Base-by-base conservation (phyloP, 306 rosid species). In the Vicia faba region DNA sequence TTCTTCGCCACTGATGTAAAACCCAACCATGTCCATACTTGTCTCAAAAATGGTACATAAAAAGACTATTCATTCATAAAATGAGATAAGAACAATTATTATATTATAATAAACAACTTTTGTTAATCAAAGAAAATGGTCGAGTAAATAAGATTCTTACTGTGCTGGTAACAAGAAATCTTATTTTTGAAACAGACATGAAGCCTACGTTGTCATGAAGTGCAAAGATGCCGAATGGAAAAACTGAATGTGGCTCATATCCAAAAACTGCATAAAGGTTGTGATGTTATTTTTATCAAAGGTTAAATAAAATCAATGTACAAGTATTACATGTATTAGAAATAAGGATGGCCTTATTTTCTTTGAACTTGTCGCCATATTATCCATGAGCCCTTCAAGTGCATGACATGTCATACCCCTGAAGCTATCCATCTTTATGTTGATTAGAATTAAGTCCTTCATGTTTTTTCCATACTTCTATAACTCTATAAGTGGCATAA, bases 11-110 rank as follows among this genome's bases (percentile, higher is more conserved):
- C 91, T 1, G 87, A 23, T 6, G 85, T 7, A 33, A 81, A 84
- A 54, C 96, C 96, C 80, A 89, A 40, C 98, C 96, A 92, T 36
- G 96, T 89, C 96, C 96, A 89, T 69, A 89, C 71, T 66, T 92
- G 98, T 71, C 98, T 86, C 79, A 92, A 39, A 75, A 89, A 86
- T 9, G 98, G 98, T 26, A 91, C 76, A 41, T 81, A 81, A 73
- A 89, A 92, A 59, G 83, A 84, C 98, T 92, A 55, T 68, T 5
- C 38, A 53, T 66, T 6, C 38, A 79, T 51, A 35, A 62, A 35
- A 72, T 10, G 62, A 29, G 31, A 54, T 31, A 3, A 25, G 28
- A 25, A 25, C 28, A 25, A 3, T 25, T 25, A 25, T 25, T 25
- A 25, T 25, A 66, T 49, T 14, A 33, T 67, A 6, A 6, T 2